Evolutionary conservation across 495 filamentous ascomycete genomes (phyloP).

Genomic region (Hypoxylon rickii): DNA sequence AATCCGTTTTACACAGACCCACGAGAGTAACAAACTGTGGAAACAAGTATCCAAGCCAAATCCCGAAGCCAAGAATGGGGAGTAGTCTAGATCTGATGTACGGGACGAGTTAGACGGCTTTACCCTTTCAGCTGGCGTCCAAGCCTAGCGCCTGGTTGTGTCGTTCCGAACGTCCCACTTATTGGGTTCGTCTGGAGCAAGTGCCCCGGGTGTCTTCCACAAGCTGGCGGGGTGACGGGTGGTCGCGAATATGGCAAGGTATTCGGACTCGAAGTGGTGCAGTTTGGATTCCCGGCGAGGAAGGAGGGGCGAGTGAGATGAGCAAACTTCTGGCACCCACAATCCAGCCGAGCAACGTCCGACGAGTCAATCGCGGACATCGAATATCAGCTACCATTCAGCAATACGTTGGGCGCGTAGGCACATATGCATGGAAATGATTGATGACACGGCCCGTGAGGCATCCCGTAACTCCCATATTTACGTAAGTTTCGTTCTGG

Average conservation of each 20-base stretch:
- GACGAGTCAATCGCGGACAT: conserved; percentile 2
- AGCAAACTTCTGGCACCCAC: not conserved
- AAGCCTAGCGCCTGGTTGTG: no score
- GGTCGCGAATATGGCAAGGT: not conserved
- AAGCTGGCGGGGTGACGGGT: not conserved
- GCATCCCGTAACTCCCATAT: conserved; percentile 1
- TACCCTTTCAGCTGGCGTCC: no score
- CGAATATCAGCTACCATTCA: not conserved
- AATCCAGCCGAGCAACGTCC: not conserved
- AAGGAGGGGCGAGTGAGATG: not conserved
- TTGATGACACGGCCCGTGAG: not conserved
- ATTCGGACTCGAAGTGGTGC: no score
- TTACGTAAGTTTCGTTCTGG: conserved; percentile 11
- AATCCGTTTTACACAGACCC: no score
- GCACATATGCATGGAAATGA: conserved; percentile 9
- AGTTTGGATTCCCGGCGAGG: not conserved
- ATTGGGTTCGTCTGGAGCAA: no score
- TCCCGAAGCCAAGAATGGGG: no score
- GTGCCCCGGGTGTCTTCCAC: no score
- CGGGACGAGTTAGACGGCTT: no score
- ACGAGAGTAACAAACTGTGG: no score
- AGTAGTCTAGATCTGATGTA: no score
- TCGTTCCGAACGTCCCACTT: no score
- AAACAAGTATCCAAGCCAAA: no score
- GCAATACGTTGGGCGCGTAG: conserved; percentile 3